Conservation (phyloP, 805 yeast species). For the Candida easanensis region DNA sequence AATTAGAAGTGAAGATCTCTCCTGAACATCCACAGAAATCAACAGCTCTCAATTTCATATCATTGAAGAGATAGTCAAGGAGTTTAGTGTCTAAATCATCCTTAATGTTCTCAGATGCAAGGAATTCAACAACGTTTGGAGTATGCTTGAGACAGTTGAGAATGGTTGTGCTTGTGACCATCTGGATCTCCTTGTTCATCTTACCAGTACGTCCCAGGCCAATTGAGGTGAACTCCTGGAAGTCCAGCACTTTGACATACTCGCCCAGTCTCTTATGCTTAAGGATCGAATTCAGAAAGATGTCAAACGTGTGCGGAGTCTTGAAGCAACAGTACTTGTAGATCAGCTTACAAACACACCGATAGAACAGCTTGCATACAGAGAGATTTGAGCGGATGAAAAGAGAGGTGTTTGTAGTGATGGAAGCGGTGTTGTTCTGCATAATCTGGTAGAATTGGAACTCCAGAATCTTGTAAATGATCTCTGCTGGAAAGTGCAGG, state of each 20-base stretch:
- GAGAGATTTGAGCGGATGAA: conserved; percentile 52
- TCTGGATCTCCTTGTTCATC: conserved; percentile 89
- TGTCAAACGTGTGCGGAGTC: conserved; percentile 77
- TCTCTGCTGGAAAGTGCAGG: conserved; percentile 48
- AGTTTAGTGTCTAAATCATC: conserved; percentile 69
- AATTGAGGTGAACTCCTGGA: conserved; percentile 82
- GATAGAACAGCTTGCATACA: conserved; percentile 57
- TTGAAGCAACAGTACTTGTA: conserved; percentile 72
- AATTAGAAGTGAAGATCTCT: conserved; percentile 55
- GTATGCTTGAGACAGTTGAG: conserved; percentile 57
- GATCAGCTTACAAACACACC: conserved; percentile 52
- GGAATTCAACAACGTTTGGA: conserved; percentile 71
- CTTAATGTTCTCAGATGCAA: conserved; percentile 83
- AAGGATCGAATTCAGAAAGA: conserved; percentile 55
- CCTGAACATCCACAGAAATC: conserved; percentile 91
- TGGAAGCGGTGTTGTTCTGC: conserved; percentile 49
- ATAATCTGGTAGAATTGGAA: conserved; percentile 49
- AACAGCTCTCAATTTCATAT: conserved; percentile 57
- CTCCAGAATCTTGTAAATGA: conserved; percentile 51
- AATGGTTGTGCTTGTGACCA: conserved; percentile 78
- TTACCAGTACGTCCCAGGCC: conserved; percentile 87
- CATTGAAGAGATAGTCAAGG: conserved; percentile 51
- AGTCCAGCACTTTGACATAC: conserved; percentile 75
- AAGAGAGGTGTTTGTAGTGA: conserved; percentile 47
- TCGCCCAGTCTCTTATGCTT: conserved; percentile 48